Evolutionary conservation across 2,329 filamentous ascomycete species (phyloP), one percentile per base, ranked within the genome.

Genomic region (Hypoxylon sp.): DNA sequence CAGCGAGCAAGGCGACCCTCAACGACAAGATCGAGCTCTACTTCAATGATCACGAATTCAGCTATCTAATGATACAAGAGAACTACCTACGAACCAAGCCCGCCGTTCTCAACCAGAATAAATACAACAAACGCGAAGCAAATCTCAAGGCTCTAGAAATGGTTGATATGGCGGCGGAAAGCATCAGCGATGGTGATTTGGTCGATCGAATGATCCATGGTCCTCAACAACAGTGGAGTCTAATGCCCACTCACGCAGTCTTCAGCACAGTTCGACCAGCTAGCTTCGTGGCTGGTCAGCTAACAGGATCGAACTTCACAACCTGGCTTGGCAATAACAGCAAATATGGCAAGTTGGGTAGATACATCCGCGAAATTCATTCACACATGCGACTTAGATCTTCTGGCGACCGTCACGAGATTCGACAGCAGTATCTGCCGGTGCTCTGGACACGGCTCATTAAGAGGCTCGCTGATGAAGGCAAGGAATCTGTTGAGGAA

Each of bases 1-100:
- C 90, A 3, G 89, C 90, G 53, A 97, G 93, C 80, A 97, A 93
- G 72, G 85, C 93, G 2, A 97, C 93, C 0, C 83, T 99, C 36
- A 98, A 98, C 77, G 95, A 99, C 79, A 99, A 99, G 84, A 96
- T 97, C 69, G 95, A 99, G 80, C 88, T 99, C 1, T 99, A 99
- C 80, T 99, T 99, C 85, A 98, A 99, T 79, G 96, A 99, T 75
- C 96, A 99, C 76, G 96, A 99, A 75, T 97, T 98, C 81, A 98
- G 94, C 75, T 96, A 91, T 76, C 84, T 99, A 58, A 98, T 99
- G 96, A 90, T 99, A 50, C 96, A 99, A 78, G 97, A 99, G 79
- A 99, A 99, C 77, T 99, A 99, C 74, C 85, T 99, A 11, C 91
- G 89, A 69, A 94, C 93, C 1, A 93, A 90, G 67, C 96, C 96